A percentile compares a stretch with the other conserved stretches of the same genome.
Conservation (phyloP, 73 alveolate genomes). For the Uronychia setigera region DNA sequence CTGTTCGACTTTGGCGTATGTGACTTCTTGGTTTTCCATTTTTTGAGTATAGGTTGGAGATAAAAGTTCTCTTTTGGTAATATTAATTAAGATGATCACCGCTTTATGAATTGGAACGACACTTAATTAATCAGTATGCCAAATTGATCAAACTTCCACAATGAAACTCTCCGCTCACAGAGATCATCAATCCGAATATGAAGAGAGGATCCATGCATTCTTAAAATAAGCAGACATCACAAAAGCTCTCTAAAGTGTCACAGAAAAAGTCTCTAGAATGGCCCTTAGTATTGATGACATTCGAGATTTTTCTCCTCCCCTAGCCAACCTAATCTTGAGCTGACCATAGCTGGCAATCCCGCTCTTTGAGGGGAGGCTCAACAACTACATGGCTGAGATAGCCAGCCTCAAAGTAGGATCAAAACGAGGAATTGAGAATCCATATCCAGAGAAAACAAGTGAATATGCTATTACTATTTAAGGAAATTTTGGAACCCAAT, state of each 20-base stretch:
- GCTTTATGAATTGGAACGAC: too few relatives aligned
- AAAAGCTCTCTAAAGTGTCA: too few relatives aligned
- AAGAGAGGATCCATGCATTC: too few relatives aligned
- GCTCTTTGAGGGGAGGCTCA: conserved; percentile 58
- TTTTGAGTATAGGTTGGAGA: too few relatives aligned
- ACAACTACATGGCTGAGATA: conserved; percentile 23
- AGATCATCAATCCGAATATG: too few relatives aligned
- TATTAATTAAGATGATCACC: too few relatives aligned
- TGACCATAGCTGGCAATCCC: conserved; percentile 66
- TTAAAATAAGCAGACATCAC: too few relatives aligned
- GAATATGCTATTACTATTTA: conserved; percentile 74
- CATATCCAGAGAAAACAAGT: conserved; percentile 66
- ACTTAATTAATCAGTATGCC: background rate
- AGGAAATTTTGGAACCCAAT: conserved; percentile 95
- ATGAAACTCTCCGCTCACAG: background rate
- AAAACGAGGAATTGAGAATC: conserved; percentile 44
- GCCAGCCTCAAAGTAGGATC: conserved; percentile 39
- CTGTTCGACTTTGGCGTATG: conserved; percentile 71
- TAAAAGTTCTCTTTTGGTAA: too few relatives aligned
- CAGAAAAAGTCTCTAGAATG: too few relatives aligned
- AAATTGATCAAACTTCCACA: background rate
- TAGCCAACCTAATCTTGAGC: conserved; percentile 55
- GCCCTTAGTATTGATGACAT: conserved; percentile 63
- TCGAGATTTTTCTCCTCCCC: conserved; percentile 62
- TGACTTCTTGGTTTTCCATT: too few relatives aligned